Evolutionary conservation across 495 filamentous ascomycete genomes (phyloP), one percentile per base, ranked within the genome.

Genomic region (Podospora comata): DNA sequence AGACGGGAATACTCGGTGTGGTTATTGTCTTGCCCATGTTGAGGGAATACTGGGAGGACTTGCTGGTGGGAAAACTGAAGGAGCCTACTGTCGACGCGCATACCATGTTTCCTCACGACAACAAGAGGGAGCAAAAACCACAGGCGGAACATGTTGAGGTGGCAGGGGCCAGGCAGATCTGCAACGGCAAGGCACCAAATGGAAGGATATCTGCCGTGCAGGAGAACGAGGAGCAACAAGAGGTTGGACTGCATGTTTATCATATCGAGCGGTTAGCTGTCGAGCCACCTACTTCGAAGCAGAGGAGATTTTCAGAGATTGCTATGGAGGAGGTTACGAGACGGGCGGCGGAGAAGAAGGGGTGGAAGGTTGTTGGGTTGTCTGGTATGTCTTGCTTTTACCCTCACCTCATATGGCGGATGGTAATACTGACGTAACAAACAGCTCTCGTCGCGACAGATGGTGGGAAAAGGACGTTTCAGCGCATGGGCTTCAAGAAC

Each of bases 61-160:
- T 93, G 86, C 66, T 91, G 85, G 67, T 86, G 82, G 71, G 86
- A 82, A 68, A 89, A 84, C 69, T 92, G 85, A 63, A 91, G 80
- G 87, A 93, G 89, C 39, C 87, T 83, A 67, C 88, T 81, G 77
- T 93, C 85, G 64, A 92, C 78, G 26, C 90, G 80, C 65, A 83
- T 84, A 18, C 87, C 78, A 70, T 76, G 92, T 89, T 76, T 88
- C 88, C 32, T 82, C 80, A 11, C 11, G 28, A 32, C 2, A 44
- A 13, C 57, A 60, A 5, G 13, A 39, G 7, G n/a, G 2, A 55
- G 54, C 23, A 19, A 48, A 16, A 63, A 26, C n/a, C 18, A 18
- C 28, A 23, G 27, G 7, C 30, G 30, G 30, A 32, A 13, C 39
- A 48, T 5, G 15, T 11, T 6, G 39, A 13, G 39, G 39, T 48